These are phyloP conservation scores for Penicillium janthinellum DNA, from an alignment of 2,329 filamentous ascomycete genomes.

Conservation along the genomic window DNA sequence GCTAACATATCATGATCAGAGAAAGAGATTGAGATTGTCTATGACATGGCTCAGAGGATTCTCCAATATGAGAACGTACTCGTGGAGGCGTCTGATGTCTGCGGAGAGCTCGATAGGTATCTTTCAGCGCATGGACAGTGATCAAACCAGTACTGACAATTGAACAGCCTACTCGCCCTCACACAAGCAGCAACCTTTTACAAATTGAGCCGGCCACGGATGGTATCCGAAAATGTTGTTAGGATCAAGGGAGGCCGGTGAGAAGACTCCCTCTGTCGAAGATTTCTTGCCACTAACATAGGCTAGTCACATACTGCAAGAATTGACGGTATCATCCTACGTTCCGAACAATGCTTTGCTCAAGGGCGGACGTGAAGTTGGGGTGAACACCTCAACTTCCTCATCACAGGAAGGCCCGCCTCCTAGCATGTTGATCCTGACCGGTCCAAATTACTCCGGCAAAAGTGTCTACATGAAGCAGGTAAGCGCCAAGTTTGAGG, in stretches of 20 bases:
- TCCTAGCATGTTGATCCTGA: constrained; percentile 76
- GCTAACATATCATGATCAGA: constrained; percentile 52
- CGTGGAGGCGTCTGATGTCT: constrained; percentile 70
- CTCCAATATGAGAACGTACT: constrained; percentile 70
- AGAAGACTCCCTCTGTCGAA: constrained; percentile 14
- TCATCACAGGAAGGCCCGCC: constrained; percentile 21
- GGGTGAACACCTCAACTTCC: neutral
- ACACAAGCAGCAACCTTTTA: constrained; percentile 75
- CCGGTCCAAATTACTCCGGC: constrained; percentile 93
- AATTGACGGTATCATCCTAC: constrained; percentile 76
- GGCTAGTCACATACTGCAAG: constrained; percentile 75
- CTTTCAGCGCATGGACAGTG: neutral
- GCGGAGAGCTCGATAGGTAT: constrained; percentile 78
- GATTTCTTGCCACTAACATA: constrained; percentile 11
- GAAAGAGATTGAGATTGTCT: constrained; percentile 84
- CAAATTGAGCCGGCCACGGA: constrained; percentile 67
- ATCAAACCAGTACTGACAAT: neutral
- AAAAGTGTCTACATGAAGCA: constrained; percentile 97
- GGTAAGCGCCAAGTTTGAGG: constrained; percentile 22
- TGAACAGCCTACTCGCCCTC: constrained; percentile 71
- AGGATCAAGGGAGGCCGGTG: constrained; percentile 73
- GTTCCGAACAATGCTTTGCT: constrained; percentile 80
- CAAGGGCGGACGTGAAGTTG: constrained; percentile 54
- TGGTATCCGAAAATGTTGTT: constrained; percentile 71
- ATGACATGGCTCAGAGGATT: constrained; percentile 71